Evolutionary conservation across 345 rosid genomes (phyloP).

Genomic region (Populus alba): DNA sequence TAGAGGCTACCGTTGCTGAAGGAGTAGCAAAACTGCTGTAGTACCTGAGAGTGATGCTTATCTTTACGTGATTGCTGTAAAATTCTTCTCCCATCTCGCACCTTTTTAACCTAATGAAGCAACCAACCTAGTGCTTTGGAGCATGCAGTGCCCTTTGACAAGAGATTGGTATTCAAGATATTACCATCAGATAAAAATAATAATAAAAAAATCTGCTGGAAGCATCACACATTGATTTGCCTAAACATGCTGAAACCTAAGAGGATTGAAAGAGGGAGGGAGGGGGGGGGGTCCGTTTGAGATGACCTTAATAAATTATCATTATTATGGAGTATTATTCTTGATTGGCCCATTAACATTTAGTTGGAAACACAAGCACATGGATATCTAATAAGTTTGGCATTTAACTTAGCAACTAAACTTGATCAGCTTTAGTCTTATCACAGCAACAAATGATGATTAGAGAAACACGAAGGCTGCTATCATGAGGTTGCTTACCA

Average conservation of each 20-base stretch:
- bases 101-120: background rate
- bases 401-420: slow-evolving; percentile 30
- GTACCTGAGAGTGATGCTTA: background rate
- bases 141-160: background rate
- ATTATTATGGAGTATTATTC: slow-evolving; percentile 1
- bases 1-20: background rate
- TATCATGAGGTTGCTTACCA: slow-evolving; percentile 26
- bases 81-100: background rate
- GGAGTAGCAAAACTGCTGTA: background rate
- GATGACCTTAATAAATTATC: slow-evolving; percentile 18
- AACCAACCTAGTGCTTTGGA: background rate
- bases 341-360: slow-evolving; percentile 35
- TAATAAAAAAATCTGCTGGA: background rate
- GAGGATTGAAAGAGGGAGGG: background rate
- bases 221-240: slow-evolving; percentile 23
- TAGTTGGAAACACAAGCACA: slow-evolving; percentile 45
- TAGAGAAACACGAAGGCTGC: slow-evolving; percentile 15
- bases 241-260: background rate
- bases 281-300: background rate
- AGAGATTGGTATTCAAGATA: background rate
- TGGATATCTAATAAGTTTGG: slow-evolving; percentile 27
- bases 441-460: slow-evolving; percentile 32
- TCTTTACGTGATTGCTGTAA: background rate
- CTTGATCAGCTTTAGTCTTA: slow-evolving; percentile 22
- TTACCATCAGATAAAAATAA: background rate